Evolutionary conservation across 2,329 filamentous ascomycete species (phyloP).

Genomic region (Pseudogymnoascus sp.): DNA sequence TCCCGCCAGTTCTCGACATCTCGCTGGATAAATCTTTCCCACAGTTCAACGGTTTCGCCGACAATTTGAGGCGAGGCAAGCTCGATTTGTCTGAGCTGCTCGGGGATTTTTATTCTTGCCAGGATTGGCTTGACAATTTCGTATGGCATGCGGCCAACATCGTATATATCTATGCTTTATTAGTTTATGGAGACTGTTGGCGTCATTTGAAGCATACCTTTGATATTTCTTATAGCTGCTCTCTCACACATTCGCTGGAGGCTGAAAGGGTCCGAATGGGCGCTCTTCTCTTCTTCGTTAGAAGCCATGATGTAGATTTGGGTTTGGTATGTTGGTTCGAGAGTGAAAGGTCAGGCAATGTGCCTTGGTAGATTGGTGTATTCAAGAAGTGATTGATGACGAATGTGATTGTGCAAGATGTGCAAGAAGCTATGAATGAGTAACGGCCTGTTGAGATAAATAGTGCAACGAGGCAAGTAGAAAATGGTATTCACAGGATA

Average conservation of each 20-base stretch:
- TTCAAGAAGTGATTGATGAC: not conserved
- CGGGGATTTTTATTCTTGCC: constrained; percentile 60
- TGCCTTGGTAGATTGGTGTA: not conserved
- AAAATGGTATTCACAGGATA: not conserved
- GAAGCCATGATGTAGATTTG: not conserved
- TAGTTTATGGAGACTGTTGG: not conserved
- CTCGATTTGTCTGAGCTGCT: constrained; percentile 71
- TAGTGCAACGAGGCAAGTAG: not conserved
- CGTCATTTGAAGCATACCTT: not conserved
- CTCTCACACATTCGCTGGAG: not conserved
- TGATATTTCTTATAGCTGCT: not conserved
- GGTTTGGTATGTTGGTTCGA: not conserved
- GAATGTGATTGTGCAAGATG: not conserved
- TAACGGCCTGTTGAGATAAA: not conserved
- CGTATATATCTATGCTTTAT: constrained; percentile 44
- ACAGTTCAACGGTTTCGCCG: constrained; percentile 63
- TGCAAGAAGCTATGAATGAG: not conserved
- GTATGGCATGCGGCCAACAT: constrained; percentile 67
- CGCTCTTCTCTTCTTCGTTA: not conserved
- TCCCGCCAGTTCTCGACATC: constrained; percentile 61
- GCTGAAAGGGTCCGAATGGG: not conserved
- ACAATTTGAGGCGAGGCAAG: constrained; percentile 67
- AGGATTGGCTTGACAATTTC: constrained; percentile 61
- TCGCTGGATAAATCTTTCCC: constrained; percentile 69
- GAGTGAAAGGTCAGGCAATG: not conserved